Conservation (phyloP, 768 basidiomycete species). For the Lanmaoa rubissima region DNA sequence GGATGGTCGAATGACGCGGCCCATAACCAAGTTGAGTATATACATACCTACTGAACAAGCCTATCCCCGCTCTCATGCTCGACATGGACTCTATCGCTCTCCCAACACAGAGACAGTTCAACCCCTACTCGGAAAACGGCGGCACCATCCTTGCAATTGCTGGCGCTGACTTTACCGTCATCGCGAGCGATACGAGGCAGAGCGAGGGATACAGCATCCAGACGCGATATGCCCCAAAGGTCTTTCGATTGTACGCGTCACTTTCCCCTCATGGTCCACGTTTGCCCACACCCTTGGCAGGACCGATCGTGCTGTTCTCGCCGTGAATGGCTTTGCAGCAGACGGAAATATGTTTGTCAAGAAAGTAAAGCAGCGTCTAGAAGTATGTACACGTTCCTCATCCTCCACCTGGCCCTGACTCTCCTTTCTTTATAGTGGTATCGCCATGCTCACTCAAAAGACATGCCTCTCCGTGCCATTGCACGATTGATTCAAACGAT, state of each 20-base stretch:
- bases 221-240: conserved; percentile 95
- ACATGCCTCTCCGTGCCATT: conserved; percentile 95
- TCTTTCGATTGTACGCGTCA: conserved; percentile 78
- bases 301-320: conserved; percentile 89
- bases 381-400: conserved; percentile 53
- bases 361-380: conserved; percentile 90
- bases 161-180: conserved; percentile 88
- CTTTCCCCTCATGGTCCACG: no score
- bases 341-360: conserved; percentile 99
- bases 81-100: conserved; percentile 19
- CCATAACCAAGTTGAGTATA: background rate
- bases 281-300: conserved; percentile 38
- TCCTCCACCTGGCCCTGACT: background rate
- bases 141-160: conserved; percentile 97
- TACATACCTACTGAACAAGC: background rate
- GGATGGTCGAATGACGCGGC: background rate
- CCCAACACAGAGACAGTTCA: conserved; percentile 65
- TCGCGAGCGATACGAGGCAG: conserved; percentile 96
- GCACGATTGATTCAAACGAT: conserved; percentile 98
- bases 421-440: conserved; percentile 70
- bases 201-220: conserved; percentile 98
- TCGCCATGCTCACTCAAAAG: conserved; percentile 93
- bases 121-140: conserved; percentile 91
- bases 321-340: conserved; percentile 96
- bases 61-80: background rate